Conservation (phyloP, 2,329 filamentous ascomycete species). For the Colletotrichum sp. region DNA sequence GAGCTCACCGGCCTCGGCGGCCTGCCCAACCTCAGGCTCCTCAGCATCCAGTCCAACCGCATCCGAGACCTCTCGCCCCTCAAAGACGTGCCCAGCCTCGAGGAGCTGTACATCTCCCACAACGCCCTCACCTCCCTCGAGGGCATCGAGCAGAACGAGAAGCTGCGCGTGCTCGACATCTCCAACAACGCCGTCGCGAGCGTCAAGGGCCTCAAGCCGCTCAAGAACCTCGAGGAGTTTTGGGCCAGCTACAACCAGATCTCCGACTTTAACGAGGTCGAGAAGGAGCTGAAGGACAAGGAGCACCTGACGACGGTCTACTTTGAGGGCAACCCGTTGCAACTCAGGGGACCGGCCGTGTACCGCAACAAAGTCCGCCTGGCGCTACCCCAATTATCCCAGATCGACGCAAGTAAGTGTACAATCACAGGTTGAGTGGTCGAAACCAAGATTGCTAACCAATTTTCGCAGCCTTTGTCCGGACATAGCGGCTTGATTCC, state of each 20-base stretch:
- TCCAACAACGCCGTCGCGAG: slow-evolving; percentile 84
- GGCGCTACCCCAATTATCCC: slow-evolving; percentile 83
- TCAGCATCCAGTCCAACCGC: slow-evolving; percentile 95
- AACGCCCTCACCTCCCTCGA: slow-evolving; percentile 83
- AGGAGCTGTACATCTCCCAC: slow-evolving; percentile 95
- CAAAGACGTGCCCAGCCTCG: slow-evolving; percentile 73
- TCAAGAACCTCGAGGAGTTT: slow-evolving; percentile 81
- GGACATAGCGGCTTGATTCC: slow-evolving; percentile 11
- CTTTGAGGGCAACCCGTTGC: slow-evolving; percentile 93
- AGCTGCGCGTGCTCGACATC: slow-evolving; percentile 83
- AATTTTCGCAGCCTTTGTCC: slow-evolving; percentile 17
- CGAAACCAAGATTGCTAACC: background rate
- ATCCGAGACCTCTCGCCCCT: slow-evolving; percentile 81
- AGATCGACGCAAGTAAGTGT: slow-evolving; percentile 96
- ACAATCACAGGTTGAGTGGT: background rate
- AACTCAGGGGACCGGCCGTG: slow-evolving; percentile 77
- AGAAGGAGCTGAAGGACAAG: slow-evolving; percentile 80
- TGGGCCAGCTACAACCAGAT: slow-evolving; percentile 94
- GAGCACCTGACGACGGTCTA: slow-evolving; percentile 86
- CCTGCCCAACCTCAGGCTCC: slow-evolving; percentile 80
- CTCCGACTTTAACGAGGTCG: slow-evolving; percentile 80
- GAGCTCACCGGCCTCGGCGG: slow-evolving; percentile 78
- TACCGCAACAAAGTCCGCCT: slow-evolving; percentile 94
- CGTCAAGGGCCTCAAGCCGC: slow-evolving; percentile 71
- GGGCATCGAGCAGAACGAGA: slow-evolving; percentile 70